Base-by-base conservation (phyloP, 2,329 filamentous ascomycete species). In the Pseudogymnoascus sp. region DNA sequence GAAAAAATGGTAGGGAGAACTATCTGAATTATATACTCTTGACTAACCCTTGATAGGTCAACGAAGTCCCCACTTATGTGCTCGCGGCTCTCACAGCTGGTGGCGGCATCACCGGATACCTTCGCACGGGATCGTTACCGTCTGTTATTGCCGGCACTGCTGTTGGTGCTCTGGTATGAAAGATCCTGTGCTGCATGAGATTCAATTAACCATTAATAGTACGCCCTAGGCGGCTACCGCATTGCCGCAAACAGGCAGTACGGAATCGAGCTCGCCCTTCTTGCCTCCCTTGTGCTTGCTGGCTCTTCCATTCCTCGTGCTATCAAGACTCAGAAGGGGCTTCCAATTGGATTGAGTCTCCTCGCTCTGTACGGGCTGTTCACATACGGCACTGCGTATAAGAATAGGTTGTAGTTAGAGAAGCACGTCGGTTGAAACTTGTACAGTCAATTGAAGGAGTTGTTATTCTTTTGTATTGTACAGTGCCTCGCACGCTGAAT, bases 301-400 rank as follows among this genome's bases (percentile, higher is more conserved):
- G 92, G 91, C 19, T 89, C 89, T 43, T 89, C 90, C 1, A 87
- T 97, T 64, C 94, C 94, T 11, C 83, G 94, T 61, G 94, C 92
- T 4, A 86, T 99, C 71, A 90, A 86, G 74, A 83, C 87, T 43
- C 81, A 83, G 69, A 99, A 97, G 82, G 90, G 91, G 0, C 83
- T 99, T 61, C 93, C 94, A 0, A 81, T 89, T 62, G 84, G 87
- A 10, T 78, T 99, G 71, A 93, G 90, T 71, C 71, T 92, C 58
- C 72, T 97, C 71, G 91, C 93, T 12, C 78, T 86, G 8, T 91
- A 90, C 74, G 93, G 93, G 14, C 72, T 96, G 68, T 81, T 85
- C 71, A 87, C 88, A 23, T 97, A 94, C 78, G 92, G 91, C 64
- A 82, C 81, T 71, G 91, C 88, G 39, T 89, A 77, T 65, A 70